Base-by-base conservation (phyloP, 192 early-diverging fungal species). In the Coemansia sp. region DNA sequence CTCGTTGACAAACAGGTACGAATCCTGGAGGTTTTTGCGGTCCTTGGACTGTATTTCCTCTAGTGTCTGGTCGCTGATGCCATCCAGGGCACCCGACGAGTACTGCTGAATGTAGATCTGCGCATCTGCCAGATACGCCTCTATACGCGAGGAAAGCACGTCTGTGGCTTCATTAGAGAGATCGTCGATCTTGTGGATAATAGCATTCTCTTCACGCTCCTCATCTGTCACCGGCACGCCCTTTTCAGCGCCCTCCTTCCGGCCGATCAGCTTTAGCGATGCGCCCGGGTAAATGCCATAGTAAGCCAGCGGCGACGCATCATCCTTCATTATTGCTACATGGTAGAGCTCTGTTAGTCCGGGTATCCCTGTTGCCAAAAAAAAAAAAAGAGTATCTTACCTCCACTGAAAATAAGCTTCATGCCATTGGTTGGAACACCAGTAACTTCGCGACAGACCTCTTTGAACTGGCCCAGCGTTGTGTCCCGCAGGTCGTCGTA, bases 271-370 rank as follows among this genome's bases (percentile, higher is more conserved):
- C 53, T 88, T 67, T 34, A 96, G 66, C 54, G 85, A 84, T 0
- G 90, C 82, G n/a, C 85, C 83, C 7, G 82, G 75, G 16, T 83
- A 83, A 45, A 96, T 70, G 12, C 91, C 90, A 60, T 90, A 90
- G 38, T 80, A 80, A 5, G 76, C 73, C 37, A 90, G 59, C n/a
- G 76, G 81, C 0, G 85, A 83, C 48, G 79, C 77, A 49, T 88
- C 85, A 58, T 91, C 89, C 70, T 91, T 91, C 76, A 91, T 83
- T 12, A 76, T 76, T 11, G 86, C 87, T 86, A 64, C 40, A 46
- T 17, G 15, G 7, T 10, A 34, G 10, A 34, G 7, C 6, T 1
- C 6, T 15, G 23, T 38, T 21, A 20, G 16, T 6, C 10, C 11
- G 9, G 12, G n/a, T 51, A 32, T 36, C 31, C 31, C 4, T 23